These are phyloP conservation scores for Pinus taeda DNA, from an alignment of 75 land plant species.

Conservation along the genomic window DNA sequence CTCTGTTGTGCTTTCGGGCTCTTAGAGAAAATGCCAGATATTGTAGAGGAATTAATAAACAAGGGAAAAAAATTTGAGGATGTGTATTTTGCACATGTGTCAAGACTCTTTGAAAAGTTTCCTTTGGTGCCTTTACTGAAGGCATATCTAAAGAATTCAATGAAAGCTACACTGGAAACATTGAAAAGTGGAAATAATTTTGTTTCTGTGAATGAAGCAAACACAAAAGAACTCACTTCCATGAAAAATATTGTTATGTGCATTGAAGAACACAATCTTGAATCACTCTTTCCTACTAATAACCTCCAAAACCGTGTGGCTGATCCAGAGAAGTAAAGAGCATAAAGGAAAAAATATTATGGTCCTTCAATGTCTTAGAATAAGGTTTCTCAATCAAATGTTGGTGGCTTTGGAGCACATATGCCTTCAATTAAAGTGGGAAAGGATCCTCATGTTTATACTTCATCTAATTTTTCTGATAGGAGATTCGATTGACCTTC, in stretches of 20 bases:
- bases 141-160: constrained; percentile 60
- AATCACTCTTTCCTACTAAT: constrained; percentile 61
- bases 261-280: constrained; percentile 82
- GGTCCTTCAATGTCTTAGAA: constrained; percentile 19
- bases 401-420: constrained; percentile 40
- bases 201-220: constrained; percentile 19
- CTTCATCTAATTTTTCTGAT: constrained; percentile 41
- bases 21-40: constrained; percentile 70
- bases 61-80: constrained; percentile 93
- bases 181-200: constrained; percentile 17
- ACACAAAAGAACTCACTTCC: constrained; percentile 66
- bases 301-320: constrained; percentile 68
- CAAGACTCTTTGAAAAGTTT: constrained; percentile 78
- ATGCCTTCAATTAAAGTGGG: constrained; percentile 80
- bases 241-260: constrained; percentile 70
- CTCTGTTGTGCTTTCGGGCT: constrained; percentile 81
- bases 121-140: constrained; percentile 75
- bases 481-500: constrained; percentile 55
- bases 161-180: constrained; percentile 27
- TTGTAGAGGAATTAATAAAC: constrained; percentile 79
- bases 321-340: constrained; percentile 65
- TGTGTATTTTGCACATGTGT: constrained; percentile 76
- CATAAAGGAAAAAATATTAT: constrained; percentile 53
- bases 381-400: constrained; percentile 62
- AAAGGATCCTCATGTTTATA: constrained; percentile 43